Conservation (phyloP, 176 grass and related monocot species). For the Oryza brachyantha region DNA sequence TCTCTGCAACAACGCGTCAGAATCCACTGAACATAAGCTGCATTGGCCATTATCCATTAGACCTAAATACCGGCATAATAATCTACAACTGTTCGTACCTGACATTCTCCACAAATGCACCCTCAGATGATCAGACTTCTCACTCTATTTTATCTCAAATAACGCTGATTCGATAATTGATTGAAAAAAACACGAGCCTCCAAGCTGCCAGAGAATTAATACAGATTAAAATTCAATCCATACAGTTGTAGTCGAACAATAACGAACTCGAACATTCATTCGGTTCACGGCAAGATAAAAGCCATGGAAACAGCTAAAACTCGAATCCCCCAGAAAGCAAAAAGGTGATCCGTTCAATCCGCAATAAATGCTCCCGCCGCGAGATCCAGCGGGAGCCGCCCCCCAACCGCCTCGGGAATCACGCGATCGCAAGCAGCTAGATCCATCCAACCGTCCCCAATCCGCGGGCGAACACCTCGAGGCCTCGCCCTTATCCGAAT, state of each 20-base stretch:
- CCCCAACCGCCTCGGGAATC: slow-evolving; percentile 14
- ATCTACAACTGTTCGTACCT: slow-evolving; percentile 36
- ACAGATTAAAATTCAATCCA: background rate
- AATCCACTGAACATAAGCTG: slow-evolving; percentile 23
- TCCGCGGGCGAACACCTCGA: background rate
- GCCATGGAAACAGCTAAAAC: background rate
- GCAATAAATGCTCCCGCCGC: slow-evolving; percentile 18
- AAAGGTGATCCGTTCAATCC: slow-evolving; percentile 10
- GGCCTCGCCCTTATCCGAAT: background rate
- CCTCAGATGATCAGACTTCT: slow-evolving; percentile 19
- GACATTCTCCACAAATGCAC: slow-evolving; percentile 56
- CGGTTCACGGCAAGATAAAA: slow-evolving; percentile 10
- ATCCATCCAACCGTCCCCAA: slow-evolving; percentile 30
- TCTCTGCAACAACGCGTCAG: slow-evolving; percentile 26
- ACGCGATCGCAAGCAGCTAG: slow-evolving; percentile 9
- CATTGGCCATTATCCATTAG: slow-evolving; percentile 12
- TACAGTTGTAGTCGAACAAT: background rate
- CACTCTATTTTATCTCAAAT: background rate
- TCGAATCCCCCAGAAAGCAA: background rate
- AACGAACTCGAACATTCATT: background rate
- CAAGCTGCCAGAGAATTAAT: slow-evolving; percentile 22
- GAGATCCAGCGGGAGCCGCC: slow-evolving; percentile 11
- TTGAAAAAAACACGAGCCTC: background rate
- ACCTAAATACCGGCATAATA: background rate
- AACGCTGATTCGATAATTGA: background rate